A percentile compares a stretch with the other conserved stretches of the same genome.
phyloP scores from a whole-genome alignment of 1,284 basidiomycete genomes.

The Stereum hirsutum region DNA sequence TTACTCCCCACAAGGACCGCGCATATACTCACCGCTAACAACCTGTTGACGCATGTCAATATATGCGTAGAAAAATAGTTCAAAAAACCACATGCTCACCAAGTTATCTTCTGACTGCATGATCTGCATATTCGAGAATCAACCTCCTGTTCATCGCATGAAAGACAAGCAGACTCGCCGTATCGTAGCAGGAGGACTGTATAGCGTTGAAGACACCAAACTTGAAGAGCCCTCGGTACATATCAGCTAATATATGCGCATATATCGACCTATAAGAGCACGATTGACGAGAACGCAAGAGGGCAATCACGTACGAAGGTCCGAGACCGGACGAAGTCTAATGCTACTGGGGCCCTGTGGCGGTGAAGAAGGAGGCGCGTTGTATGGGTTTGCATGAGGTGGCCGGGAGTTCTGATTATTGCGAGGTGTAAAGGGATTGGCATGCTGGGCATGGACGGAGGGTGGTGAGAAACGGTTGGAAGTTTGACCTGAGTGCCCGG shows the following conservation, averaged over 20 bases:
- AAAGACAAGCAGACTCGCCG: conserved; percentile 44
- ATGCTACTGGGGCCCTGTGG: too few relatives aligned
- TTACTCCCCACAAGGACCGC: background rate
- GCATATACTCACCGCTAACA: conserved; percentile 50
- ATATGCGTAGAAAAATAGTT: conserved; percentile 8
- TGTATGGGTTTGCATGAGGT: too few relatives aligned
- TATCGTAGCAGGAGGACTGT: conserved; percentile 76
- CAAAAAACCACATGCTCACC: conserved; percentile 29
- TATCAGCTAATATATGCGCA: conserved; percentile 53
- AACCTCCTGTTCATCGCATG: background rate
- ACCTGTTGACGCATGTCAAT: conserved; percentile 34
- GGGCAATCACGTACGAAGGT: conserved; percentile 51
- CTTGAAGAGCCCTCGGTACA: conserved; percentile 74
- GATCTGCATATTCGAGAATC: conserved; percentile 35
- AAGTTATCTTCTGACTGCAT: conserved; percentile 66
- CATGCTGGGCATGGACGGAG: too few relatives aligned
- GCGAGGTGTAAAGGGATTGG: too few relatives aligned
- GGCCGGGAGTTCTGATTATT: too few relatives aligned
- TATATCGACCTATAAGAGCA: background rate
- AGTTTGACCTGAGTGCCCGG: too few relatives aligned
- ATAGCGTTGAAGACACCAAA: conserved; percentile 88
- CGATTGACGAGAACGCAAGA: background rate
- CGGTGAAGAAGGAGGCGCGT: too few relatives aligned
- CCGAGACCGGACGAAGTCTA: conserved; percentile 58
- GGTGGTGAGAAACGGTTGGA: too few relatives aligned